Percentiles rank a stretch among this genome's conserved stretches.
Conservation (phyloP, 345 rosid genomes). For the Turnera subulata region DNA sequence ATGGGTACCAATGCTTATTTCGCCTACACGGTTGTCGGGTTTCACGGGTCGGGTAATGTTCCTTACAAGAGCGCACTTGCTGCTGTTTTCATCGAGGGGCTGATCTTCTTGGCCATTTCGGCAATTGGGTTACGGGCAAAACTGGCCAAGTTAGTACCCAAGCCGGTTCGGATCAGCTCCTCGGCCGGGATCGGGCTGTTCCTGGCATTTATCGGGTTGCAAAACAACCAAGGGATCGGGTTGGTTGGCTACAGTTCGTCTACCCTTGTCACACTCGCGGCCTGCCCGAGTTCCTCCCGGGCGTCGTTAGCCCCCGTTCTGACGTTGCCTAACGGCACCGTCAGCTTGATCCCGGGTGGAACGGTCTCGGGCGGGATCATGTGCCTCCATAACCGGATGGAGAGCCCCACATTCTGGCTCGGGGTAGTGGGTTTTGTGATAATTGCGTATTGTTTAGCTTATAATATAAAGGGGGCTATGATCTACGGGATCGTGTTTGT, state of each 20-base stretch:
- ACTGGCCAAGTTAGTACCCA: constrained; percentile 77
- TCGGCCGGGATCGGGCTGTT: constrained; percentile 94
- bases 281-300: constrained; percentile 68
- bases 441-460: constrained; percentile 71
- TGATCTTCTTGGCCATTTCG: constrained; percentile 68
- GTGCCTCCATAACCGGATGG: constrained; percentile 64
- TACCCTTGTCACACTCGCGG: constrained; percentile 76
- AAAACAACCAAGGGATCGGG: constrained; percentile 81
- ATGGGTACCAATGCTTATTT: constrained; percentile 96
- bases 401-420: constrained; percentile 81
- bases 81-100: constrained; percentile 76
- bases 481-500: constrained; percentile 84
- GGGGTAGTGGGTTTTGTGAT: constrained; percentile 84
- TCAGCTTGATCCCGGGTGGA: constrained; percentile 52
- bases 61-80: constrained; percentile 71
- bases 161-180: constrained; percentile 88
- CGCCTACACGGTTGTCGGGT: constrained; percentile 91
- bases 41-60: constrained; percentile 87
- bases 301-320: constrained; percentile 63
- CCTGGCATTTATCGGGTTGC: constrained; percentile 88
- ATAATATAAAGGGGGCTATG: constrained; percentile 80
- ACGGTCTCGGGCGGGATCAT: constrained; percentile 54
- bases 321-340: constrained; percentile 60
- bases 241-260: constrained; percentile 77
- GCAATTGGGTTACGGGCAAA: constrained; percentile 82